Base-by-base conservation (phyloP, 305 asterid species). In the Solanum chacoense region DNA sequence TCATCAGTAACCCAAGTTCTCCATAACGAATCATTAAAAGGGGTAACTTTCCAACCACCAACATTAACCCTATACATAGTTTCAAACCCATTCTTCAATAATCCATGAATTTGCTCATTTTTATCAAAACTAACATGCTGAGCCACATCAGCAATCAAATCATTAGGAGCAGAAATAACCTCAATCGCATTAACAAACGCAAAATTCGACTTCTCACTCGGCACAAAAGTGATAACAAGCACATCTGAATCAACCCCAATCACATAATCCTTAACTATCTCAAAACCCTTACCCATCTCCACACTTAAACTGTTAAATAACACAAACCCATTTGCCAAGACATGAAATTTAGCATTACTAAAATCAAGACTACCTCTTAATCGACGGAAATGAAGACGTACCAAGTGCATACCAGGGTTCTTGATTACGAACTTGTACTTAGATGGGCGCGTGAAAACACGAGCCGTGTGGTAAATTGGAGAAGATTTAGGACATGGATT, bases 11-110 rank as follows among this genome's bases (percentile, higher is more conserved):
- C 88, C 99, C 98, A 97, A 71, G 98, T 94, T 84, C 99, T 97
- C 98, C 98, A 96, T 31, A 97, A 29, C 20, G 99, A 95, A 91
- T 97, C 99, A 42, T 97, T 97, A 81, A 95, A 96, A 45, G 99
- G 99, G 3, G 99, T 97, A 88, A 97, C 95, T 88, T 95, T 96
- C 88, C 91, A 89, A 24, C 99, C 99, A n/a, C 99, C 99, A 2
- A 97, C 93, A 69, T 93, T 97, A 89, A 96, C 92, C 88, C 99
- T 94, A 65, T 94, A 90, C 92, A 96, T 90, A 73, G 97, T 94
- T 92, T 97, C 99, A 37, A 93, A 94, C 8, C 97, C 98, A 81
- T 91, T 93, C 88, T 90, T 92, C 96, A 92, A 76, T 45, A 97
- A 85, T 11, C 98, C 98, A 83, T 76, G n/a, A 69, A 95, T 85